A percentile compares a stretch with the other conserved stretches of the same genome.
phyloP scores from a whole-genome alignment of 352 stramenopile genomes.

The Phytophthora hybrid region DNA sequence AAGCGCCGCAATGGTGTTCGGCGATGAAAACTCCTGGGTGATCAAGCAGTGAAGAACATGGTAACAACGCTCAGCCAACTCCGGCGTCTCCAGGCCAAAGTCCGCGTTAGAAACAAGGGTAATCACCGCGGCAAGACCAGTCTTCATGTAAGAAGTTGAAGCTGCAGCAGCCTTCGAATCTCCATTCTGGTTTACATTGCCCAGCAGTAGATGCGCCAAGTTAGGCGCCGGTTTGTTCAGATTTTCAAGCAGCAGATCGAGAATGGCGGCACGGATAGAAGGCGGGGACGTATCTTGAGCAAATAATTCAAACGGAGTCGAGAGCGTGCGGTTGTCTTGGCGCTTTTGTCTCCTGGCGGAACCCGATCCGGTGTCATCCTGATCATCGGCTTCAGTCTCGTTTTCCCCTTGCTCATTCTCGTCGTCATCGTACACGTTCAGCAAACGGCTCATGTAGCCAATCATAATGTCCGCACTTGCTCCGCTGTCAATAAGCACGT shows the following conservation, averaged over 20 bases:
- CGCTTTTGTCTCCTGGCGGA: conserved; percentile 40
- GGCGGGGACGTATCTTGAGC: conserved; percentile 44
- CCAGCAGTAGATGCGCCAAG: conserved; percentile 75
- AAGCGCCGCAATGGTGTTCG: conserved; percentile 56
- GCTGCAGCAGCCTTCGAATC: conserved; percentile 36
- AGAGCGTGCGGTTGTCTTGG: conserved; percentile 54
- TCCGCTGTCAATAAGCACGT: conserved; percentile 75
- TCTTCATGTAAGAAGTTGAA: conserved; percentile 51
- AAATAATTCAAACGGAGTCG: conserved; percentile 59
- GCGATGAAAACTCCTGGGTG: conserved; percentile 75
- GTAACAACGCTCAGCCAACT: conserved; percentile 72
- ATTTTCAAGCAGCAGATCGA: conserved; percentile 85
- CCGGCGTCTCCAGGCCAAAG: conserved; percentile 71
- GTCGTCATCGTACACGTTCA: conserved; percentile 75
- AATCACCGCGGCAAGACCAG: conserved; percentile 71
- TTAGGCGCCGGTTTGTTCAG: conserved; percentile 80
- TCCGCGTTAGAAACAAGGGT: conserved; percentile 78
- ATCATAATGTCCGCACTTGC: conserved; percentile 73
- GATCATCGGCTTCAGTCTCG: conserved; percentile 28
- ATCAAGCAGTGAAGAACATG: conserved; percentile 72
- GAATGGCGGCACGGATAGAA: conserved; percentile 71
- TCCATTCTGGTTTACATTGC: conserved; percentile 53
- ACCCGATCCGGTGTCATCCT: conserved; percentile 34
- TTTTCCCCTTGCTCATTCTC: conserved; percentile 38
- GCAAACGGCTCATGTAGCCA: conserved; percentile 82